Conservation (phyloP, 1,139 yeast genomes). For the Pichia sp. region DNA sequence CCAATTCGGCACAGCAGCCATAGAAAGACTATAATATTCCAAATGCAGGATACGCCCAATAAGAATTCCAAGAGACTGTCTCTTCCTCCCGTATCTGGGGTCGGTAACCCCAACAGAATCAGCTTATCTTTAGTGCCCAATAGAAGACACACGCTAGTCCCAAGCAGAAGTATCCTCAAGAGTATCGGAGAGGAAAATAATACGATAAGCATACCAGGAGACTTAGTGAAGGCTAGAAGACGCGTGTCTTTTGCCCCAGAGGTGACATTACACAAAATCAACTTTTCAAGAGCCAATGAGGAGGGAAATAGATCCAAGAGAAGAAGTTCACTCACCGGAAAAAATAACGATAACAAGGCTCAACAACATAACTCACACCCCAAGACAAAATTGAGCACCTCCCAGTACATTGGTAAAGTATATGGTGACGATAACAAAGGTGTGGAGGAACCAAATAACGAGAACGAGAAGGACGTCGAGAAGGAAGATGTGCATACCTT, state of each 20-base stretch:
- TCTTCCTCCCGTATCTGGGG: too few relatives aligned
- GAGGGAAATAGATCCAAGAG: conserved; percentile 5
- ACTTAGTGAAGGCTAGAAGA: conserved; percentile 28
- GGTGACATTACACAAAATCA: conserved; percentile 60
- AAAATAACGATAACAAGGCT: background rate
- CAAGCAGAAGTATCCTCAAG: conserved; percentile 32
- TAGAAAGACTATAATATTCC: too few relatives aligned
- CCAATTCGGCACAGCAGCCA: too few relatives aligned
- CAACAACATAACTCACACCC: too few relatives aligned
- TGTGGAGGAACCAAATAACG: too few relatives aligned
- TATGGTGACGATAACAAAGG: too few relatives aligned
- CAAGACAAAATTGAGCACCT: conserved; percentile 6
- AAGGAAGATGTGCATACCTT: background rate
- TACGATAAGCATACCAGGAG: conserved; percentile 22
- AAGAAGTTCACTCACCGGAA: conserved; percentile 6
- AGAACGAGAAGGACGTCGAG: background rate
- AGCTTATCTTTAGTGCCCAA: background rate
- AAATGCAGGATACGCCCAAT: too few relatives aligned
- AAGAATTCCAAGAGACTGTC: too few relatives aligned
- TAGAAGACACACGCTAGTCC: conserved; percentile 31
- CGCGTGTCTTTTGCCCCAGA: conserved; percentile 74
- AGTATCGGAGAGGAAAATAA: conserved; percentile 22
- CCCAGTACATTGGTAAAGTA: conserved; percentile 7
- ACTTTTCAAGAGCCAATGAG: conserved; percentile 6
- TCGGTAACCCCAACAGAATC: too few relatives aligned